Conservation (phyloP, 805 yeast species). For the Candida verbasci region DNA sequence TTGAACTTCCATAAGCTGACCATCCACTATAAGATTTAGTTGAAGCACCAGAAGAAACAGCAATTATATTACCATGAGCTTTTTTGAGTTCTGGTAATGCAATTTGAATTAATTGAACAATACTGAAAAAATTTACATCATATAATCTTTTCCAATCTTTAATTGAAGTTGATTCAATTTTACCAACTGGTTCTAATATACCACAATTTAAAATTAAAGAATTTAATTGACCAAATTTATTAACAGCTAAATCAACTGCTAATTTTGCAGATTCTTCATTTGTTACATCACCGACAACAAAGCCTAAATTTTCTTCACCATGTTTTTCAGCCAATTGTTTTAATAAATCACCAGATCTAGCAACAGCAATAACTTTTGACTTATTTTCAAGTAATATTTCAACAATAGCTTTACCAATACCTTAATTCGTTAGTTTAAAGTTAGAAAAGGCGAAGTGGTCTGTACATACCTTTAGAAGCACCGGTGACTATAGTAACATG, state of each 20-base stretch:
- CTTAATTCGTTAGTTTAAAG: constrained; percentile 33
- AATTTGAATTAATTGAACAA: constrained; percentile 53
- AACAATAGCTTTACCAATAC: constrained; percentile 80
- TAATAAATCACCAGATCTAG: constrained; percentile 56
- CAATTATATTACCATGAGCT: constrained; percentile 60
- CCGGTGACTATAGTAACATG: constrained; percentile 51
- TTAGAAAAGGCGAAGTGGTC: too few relatives aligned
- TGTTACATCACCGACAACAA: constrained; percentile 59
- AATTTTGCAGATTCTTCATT: constrained; percentile 29
- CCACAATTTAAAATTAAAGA: constrained; percentile 79
- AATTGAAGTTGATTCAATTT: constrained; percentile 48
- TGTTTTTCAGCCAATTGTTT: constrained; percentile 36
- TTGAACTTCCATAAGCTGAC: constrained; percentile 90
- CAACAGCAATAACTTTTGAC: constrained; percentile 59
- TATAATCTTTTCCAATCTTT: constrained; percentile 59
- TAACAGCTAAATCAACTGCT: constrained; percentile 43
- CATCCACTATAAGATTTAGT: constrained; percentile 61
- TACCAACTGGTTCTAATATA: constrained; percentile 69
- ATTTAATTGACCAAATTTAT: constrained; percentile 54
- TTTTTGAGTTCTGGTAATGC: constrained; percentile 56
- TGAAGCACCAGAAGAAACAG: constrained; percentile 89
- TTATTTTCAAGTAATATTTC: constrained; percentile 38
- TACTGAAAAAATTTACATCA: constrained; percentile 75
- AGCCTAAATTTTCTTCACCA: constrained; percentile 46
- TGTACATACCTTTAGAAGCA: constrained; percentile 52